phyloP scores from a whole-genome alignment of 352 stramenopile species.

The Pythium angustatum region DNA sequence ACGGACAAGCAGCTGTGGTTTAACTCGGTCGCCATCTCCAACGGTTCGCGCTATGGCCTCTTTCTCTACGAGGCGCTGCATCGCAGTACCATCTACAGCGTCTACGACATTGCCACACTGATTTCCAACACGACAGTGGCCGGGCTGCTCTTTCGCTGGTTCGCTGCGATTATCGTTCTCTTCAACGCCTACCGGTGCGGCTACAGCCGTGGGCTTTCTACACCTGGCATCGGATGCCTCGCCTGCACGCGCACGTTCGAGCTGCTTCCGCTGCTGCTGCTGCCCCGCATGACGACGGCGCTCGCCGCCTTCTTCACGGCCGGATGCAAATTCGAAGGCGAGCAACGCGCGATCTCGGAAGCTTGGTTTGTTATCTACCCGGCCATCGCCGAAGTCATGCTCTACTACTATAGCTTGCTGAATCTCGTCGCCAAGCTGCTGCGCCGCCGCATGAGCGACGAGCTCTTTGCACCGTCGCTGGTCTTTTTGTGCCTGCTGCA shows the following conservation, averaged over 20 bases:
- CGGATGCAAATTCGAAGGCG: slow-evolving; percentile 45
- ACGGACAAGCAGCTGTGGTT: slow-evolving; percentile 4
- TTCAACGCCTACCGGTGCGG: slow-evolving; percentile 18
- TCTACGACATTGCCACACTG: slow-evolving; percentile 48
- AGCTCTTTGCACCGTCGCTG: slow-evolving; percentile 43
- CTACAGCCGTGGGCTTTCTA: slow-evolving; percentile 4
- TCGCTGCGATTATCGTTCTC: slow-evolving; percentile 37
- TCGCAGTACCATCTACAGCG: slow-evolving; percentile 22
- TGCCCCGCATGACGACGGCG: slow-evolving; percentile 41
- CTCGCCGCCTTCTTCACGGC: slow-evolving; percentile 47
- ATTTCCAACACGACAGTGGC: slow-evolving; percentile 48
- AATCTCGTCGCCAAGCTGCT: slow-evolving; percentile 46
- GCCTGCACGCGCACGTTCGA: slow-evolving; percentile 42
- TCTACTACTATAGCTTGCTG: slow-evolving; percentile 53
- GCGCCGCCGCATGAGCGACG: slow-evolving; percentile 38
- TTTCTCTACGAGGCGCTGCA: slow-evolving; percentile 36
- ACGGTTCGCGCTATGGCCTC: slow-evolving; percentile 37
- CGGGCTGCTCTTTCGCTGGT: slow-evolving; percentile 43
- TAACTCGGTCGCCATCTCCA: slow-evolving; percentile 22
- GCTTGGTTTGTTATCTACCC: slow-evolving; percentile 58
- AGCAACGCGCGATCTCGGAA: slow-evolving; percentile 41
- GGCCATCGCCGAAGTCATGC: slow-evolving; percentile 37
- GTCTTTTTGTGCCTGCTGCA: slow-evolving; percentile 43
- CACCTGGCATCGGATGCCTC: slow-evolving; percentile 40
- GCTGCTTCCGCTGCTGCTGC: slow-evolving; percentile 41